These are phyloP conservation scores for Ustilago cynodontis DNA, from an alignment of 1,284 basidiomycete species.

Conservation along the genomic window DNA sequence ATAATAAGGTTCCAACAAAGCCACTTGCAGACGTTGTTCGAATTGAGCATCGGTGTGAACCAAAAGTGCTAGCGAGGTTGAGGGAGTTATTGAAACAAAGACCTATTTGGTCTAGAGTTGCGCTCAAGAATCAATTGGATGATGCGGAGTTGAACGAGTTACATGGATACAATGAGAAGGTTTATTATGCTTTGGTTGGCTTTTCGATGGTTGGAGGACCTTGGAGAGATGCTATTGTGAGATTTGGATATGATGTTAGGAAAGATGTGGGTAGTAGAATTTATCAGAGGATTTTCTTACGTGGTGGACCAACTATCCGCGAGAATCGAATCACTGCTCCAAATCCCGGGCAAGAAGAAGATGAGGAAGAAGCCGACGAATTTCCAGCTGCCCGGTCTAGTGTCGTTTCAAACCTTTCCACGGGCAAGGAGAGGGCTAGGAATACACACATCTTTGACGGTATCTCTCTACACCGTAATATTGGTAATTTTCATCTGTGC, in stretches of 20 bases:
- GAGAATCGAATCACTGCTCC: background rate
- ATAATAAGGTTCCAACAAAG: conserved; percentile 21
- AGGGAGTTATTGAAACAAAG: conserved; percentile 73
- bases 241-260: conserved; percentile 90
- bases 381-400: conserved; percentile 4
- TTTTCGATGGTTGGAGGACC: conserved; percentile 94
- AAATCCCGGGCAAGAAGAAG: background rate
- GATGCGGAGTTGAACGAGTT: conserved; percentile 78
- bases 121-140: conserved; percentile 85
- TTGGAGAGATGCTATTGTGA: conserved; percentile 88
- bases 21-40: conserved; percentile 30
- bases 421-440: background rate
- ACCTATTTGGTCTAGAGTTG: conserved; percentile 88
- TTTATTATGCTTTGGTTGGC: conserved; percentile 72
- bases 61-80: conserved; percentile 14
- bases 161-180: conserved; percentile 65
- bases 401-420: background rate
- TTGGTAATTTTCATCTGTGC: conserved; percentile 90
- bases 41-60: conserved; percentile 39
- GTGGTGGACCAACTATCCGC: conserved; percentile 10
- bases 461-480: conserved; percentile 79
- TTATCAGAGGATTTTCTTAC: conserved; percentile 56
- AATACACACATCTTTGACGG: conserved; percentile 92
- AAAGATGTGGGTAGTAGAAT: conserved; percentile 79
- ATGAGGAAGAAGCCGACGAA: background rate